Evolutionary conservation across 805 yeast species (phyloP).

Genomic region (Candida dajiaensis): DNA sequence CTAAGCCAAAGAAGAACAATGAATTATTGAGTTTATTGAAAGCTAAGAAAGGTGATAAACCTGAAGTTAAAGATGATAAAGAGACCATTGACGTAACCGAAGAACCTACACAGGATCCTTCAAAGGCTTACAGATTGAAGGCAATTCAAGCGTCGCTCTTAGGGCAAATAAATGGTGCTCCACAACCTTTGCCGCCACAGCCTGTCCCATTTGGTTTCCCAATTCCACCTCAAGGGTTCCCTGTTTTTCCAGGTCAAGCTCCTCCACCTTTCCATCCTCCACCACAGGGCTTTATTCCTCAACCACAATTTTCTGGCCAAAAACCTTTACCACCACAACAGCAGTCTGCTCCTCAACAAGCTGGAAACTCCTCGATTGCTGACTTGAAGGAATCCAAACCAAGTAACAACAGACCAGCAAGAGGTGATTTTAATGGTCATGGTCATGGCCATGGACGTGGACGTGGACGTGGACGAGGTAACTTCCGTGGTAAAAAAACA

Average conservation of each 20-base stretch:
- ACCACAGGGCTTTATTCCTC: slow-evolving; percentile 1
- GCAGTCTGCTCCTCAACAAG: not conserved
- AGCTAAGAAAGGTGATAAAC: slow-evolving; percentile 14
- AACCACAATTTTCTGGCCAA: not conserved
- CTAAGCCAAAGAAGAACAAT: slow-evolving; percentile 24
- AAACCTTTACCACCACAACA: slow-evolving; percentile 2
- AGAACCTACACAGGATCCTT: slow-evolving; percentile 1
- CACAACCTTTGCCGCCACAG: slow-evolving; percentile 7
- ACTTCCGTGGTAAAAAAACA: slow-evolving; percentile 1
- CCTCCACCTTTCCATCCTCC: slow-evolving; percentile 19
- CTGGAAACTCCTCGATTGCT: not conserved
- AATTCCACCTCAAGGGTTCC: slow-evolving; percentile 12
- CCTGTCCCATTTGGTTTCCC: slow-evolving; percentile 1
- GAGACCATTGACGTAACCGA: slow-evolving; percentile 14
- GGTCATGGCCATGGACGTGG: slow-evolving; percentile 21
- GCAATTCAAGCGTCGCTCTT: slow-evolving; percentile 23
- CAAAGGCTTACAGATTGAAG: slow-evolving; percentile 7
- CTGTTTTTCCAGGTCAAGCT: slow-evolving; percentile 15
- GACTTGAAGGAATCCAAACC: not conserved
- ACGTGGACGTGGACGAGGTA: slow-evolving; percentile 13
- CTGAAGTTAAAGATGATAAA: slow-evolving; percentile 5
- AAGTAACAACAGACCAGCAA: slow-evolving; percentile 1
- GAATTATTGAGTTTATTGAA: slow-evolving; percentile 42
- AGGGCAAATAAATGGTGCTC: slow-evolving; percentile 23
- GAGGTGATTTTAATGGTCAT: slow-evolving; percentile 21